Evolutionary conservation across 2,329 filamentous ascomycete genomes (phyloP).

Genomic region (Neofusicoccum laricinum): DNA sequence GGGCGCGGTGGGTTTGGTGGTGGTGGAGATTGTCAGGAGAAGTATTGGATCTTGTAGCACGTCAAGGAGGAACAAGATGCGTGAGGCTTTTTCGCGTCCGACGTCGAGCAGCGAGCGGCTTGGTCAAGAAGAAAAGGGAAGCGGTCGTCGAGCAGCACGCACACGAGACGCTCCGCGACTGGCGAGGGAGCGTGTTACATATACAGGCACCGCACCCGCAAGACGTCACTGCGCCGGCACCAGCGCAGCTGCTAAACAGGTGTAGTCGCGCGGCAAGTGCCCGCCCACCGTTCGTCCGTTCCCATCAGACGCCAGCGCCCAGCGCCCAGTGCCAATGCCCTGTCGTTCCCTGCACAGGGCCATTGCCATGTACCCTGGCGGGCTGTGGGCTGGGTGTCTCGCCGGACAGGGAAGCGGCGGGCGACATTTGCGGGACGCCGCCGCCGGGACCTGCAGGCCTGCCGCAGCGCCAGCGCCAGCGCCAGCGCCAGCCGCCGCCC

Average conservation of each 20-base stretch:
- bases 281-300: neutral
- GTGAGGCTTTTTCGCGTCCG: neutral
- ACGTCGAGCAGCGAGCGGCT: neutral
- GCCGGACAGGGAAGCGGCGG: too few relatives aligned
- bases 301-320: neutral
- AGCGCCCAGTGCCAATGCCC: too few relatives aligned
- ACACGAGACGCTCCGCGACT: neutral
- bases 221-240: slow-evolving; percentile 6
- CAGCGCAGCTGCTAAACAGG: neutral
- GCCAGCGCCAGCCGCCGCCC: too few relatives aligned
- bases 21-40: slow-evolving; percentile 11
- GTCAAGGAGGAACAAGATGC: neutral
- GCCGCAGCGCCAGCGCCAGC: too few relatives aligned
- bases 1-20: neutral
- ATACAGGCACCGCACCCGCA: neutral
- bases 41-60: slow-evolving; percentile 10
- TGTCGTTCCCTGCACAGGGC: neutral
- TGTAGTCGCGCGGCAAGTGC: slow-evolving; percentile 5
- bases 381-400: too few relatives aligned
- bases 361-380: neutral
- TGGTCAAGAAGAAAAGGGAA: neutral
- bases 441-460: too few relatives aligned
- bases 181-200: neutral
- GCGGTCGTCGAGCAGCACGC: neutral
- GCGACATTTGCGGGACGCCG: too few relatives aligned